These are phyloP conservation scores for Trypanosoma scelopori DNA, from an alignment of 208 protist genomes.

Conservation along the genomic window DNA sequence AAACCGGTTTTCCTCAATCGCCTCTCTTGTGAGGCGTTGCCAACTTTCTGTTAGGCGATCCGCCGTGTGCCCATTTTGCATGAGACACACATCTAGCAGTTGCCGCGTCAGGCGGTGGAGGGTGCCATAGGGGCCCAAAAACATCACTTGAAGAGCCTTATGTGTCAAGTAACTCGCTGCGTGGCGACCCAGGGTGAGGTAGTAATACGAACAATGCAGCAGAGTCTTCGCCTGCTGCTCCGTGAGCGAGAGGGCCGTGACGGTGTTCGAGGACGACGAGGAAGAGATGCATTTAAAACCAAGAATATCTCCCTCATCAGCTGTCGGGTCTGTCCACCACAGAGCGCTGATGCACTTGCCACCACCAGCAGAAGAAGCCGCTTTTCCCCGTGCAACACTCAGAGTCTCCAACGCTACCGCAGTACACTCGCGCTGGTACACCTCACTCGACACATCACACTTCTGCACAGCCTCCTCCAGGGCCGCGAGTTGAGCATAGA, in stretches of 20 bases:
- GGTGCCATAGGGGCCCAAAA: constrained; percentile 69
- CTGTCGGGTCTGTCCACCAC: constrained; percentile 36
- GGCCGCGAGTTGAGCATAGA: constrained; percentile 16
- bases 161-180: constrained; percentile 64
- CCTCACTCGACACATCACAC: constrained; percentile 19
- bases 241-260: constrained; percentile 6
- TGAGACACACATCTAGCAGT: constrained; percentile 65
- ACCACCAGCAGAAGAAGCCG: background rate
- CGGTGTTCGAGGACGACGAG: background rate
- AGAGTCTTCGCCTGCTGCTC: constrained; percentile 40
- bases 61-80: constrained; percentile 57
- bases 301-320: constrained; percentile 12
- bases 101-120: constrained; percentile 56
- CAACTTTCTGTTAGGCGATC: constrained; percentile 52
- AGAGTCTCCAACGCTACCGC: constrained; percentile 18
- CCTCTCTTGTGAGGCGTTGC: constrained; percentile 25
- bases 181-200: constrained; percentile 50
- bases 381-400: background rate
- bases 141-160: constrained; percentile 79
- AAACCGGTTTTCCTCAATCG: constrained; percentile 31
- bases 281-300: background rate
- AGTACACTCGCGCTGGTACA: constrained; percentile 24
- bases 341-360: constrained; percentile 5
- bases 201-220: constrained; percentile 61
- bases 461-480: constrained; percentile 19